Percentiles rank a stretch among this genome's conserved stretches.
Conservation (phyloP, 2,329 filamentous ascomycete genomes). For the Beauveria sp. region DNA sequence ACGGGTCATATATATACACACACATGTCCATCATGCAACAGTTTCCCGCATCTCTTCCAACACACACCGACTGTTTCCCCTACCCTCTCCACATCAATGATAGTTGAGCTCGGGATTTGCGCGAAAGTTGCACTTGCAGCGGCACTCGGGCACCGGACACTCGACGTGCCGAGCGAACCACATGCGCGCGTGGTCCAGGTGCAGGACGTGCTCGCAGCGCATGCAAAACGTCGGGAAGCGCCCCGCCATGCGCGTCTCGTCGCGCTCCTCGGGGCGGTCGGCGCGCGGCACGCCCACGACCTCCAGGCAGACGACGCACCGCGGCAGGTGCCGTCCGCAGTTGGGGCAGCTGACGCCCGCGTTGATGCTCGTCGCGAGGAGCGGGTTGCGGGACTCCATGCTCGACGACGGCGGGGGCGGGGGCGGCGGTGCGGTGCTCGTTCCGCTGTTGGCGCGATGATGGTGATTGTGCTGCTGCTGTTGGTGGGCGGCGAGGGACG, state of each 20-base stretch:
- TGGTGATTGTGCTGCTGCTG: constrained; percentile 21
- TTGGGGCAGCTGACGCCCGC: constrained; percentile 58
- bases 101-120: constrained; percentile 54
- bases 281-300: constrained; percentile 57
- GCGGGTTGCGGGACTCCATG: constrained; percentile 42
- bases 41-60: too few relatives aligned
- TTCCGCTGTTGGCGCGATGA: constrained; percentile 7
- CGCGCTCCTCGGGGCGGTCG: constrained; percentile 45
- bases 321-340: constrained; percentile 58
- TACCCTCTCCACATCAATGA: constrained; percentile 19
- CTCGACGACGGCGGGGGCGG: constrained; percentile 18
- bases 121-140: constrained; percentile 55
- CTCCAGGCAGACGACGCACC: constrained; percentile 61
- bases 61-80: background rate
- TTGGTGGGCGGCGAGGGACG: constrained; percentile 37
- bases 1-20: too few relatives aligned
- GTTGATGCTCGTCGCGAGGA: constrained; percentile 49
- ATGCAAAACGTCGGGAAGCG: constrained; percentile 63
- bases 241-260: constrained; percentile 43
- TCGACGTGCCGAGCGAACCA: constrained; percentile 60
- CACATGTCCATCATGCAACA: too few relatives aligned
- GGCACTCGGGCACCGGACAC: constrained; percentile 62
- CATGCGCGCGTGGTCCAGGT: constrained; percentile 58
- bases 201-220: constrained; percentile 59
- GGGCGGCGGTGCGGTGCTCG: constrained; percentile 7